These are phyloP conservation scores for Hericium rajendrae DNA, from an alignment of 768 basidiomycete species.

Conservation along the genomic window DNA sequence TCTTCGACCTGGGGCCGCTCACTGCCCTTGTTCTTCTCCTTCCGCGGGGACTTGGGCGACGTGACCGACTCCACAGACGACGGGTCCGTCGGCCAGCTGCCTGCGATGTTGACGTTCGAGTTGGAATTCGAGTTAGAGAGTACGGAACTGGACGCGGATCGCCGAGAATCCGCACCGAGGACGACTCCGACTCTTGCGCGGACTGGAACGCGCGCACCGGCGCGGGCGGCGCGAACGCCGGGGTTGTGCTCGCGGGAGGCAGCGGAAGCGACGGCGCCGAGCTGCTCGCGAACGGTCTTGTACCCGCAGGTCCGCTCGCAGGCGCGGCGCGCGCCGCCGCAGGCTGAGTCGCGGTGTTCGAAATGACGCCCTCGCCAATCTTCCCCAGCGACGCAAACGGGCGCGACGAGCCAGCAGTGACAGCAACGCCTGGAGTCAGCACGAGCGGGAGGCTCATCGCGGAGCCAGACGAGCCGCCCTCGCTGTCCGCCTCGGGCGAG, in stretches of 20 bases:
- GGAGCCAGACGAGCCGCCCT: not conserved
- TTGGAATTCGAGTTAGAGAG: not conserved
- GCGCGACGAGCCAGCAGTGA: not conserved
- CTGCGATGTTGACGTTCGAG: conserved; percentile 3
- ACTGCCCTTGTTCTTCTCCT: not conserved
- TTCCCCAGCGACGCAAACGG: not conserved
- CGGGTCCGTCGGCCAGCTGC: conserved; percentile 11
- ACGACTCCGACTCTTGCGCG: conserved; percentile 3
- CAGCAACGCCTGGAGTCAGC: not conserved
- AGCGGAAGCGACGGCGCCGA: not conserved
- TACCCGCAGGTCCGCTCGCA: not conserved
- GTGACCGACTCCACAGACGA: conserved; percentile 7
- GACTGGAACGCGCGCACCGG: not conserved
- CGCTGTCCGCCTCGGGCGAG: not conserved
- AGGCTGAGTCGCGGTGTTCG: not conserved
- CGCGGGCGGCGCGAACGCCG: not conserved
- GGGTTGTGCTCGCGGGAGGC: not conserved
- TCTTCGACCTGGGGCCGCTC: not conserved
- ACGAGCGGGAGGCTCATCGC: not conserved
- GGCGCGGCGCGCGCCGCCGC: not conserved
- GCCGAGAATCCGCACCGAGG: conserved; percentile 3
- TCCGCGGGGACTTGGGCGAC: not conserved
- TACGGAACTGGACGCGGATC: conserved; percentile 8
- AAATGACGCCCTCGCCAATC: not conserved
- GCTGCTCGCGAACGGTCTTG: not conserved